Percentiles rank a stretch among this genome's conserved stretches.
phyloP scores from a whole-genome alignment of 202 grass and related monocot genomes.

The Miscanthus sacchariflorus region DNA sequence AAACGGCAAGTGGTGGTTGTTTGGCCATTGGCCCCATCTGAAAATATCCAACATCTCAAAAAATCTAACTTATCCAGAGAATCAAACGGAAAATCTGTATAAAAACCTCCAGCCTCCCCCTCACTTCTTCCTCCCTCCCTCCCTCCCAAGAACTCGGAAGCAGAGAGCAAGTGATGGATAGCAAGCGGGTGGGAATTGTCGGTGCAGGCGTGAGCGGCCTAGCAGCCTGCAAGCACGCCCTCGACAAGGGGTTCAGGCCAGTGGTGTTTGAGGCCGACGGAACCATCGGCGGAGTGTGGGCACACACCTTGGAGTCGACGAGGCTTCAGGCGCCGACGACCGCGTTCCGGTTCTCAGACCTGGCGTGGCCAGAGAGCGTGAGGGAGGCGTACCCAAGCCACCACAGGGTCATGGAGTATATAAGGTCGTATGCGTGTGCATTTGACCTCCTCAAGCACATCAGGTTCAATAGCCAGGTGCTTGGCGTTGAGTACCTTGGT shows the following conservation, averaged over 20 bases:
- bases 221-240: constrained; percentile 80
- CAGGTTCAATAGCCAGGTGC: constrained; percentile 71
- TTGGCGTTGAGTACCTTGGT: constrained; percentile 73
- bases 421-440: constrained; percentile 61
- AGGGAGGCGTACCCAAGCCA: constrained; percentile 60
- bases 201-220: constrained; percentile 88
- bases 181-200: constrained; percentile 69
- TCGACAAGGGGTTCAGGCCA: constrained; percentile 69
- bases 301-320: constrained; percentile 71
- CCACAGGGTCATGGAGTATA: constrained; percentile 76
- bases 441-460: constrained; percentile 74
- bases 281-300: constrained; percentile 77
- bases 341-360: constrained; percentile 68
- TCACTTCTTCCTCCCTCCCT: constrained; percentile 17
- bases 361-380: constrained; percentile 71
- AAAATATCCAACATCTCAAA: constrained; percentile 54
- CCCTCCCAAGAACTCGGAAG: constrained; percentile 29
- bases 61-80: constrained; percentile 41
- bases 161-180: constrained; percentile 45
- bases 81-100: constrained; percentile 20
- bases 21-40: constrained; percentile 40
- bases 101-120: background rate
- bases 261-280: constrained; percentile 68
- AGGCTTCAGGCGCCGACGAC: constrained; percentile 68
- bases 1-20: constrained; percentile 48